phyloP scores from a whole-genome alignment of 225 moss, liverwort and hornwort genomes.

The Bryoerythrophyllum caledonicum region DNA sequence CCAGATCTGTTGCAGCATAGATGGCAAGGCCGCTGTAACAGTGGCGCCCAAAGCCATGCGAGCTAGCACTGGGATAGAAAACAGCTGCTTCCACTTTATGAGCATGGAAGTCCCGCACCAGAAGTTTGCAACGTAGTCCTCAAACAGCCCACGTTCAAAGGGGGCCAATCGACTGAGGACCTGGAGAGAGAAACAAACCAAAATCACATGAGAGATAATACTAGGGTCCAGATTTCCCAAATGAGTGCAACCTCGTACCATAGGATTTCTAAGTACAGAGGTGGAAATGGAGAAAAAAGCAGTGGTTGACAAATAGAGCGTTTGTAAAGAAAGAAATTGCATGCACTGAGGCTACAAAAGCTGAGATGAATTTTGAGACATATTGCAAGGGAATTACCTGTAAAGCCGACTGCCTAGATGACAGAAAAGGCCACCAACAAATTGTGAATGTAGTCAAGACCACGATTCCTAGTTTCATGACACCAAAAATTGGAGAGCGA shows the following conservation, averaged over 20 bases:
- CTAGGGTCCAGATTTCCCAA: background rate
- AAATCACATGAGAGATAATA: background rate
- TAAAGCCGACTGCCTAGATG: slow-evolving; percentile 51
- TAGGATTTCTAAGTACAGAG: background rate
- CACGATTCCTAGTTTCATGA: slow-evolving; percentile 61
- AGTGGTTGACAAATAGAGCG: slow-evolving; percentile 2
- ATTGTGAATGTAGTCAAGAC: slow-evolving; percentile 67
- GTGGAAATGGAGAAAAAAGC: background rate
- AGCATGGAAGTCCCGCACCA: slow-evolving; percentile 93
- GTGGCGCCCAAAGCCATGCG: slow-evolving; percentile 78
- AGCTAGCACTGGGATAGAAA: slow-evolving; percentile 67
- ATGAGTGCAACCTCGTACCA: background rate
- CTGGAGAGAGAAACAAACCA: slow-evolving; percentile 36
- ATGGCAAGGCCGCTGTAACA: slow-evolving; percentile 77
- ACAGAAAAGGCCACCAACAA: slow-evolving; percentile 93
- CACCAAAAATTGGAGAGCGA: slow-evolving; percentile 50
- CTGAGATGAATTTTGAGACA: background rate
- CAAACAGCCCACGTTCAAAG: slow-evolving; percentile 84
- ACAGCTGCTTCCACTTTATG: slow-evolving; percentile 85
- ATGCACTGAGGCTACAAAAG: background rate
- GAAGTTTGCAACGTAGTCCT: slow-evolving; percentile 98
- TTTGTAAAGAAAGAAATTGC: background rate
- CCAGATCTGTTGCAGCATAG: slow-evolving; percentile 85
- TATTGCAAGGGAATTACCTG: slow-evolving; percentile 48
- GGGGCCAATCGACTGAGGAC: slow-evolving; percentile 79